Evolutionary conservation across 2,329 filamentous ascomycete genomes (phyloP), one percentile per base, ranked within the genome.

Genomic region (Exophiala bonariae): DNA sequence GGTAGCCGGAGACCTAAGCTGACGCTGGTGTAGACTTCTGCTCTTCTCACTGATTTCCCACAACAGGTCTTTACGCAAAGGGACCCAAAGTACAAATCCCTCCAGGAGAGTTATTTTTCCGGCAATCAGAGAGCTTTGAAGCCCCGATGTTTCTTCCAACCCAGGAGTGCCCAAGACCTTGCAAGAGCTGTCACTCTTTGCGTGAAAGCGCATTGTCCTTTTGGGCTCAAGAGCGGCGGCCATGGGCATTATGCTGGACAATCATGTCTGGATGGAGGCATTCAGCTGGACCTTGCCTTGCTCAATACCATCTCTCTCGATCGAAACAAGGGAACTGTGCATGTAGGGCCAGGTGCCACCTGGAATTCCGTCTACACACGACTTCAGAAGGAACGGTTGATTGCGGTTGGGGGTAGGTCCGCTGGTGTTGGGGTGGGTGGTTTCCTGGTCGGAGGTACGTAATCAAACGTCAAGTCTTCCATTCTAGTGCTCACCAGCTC

Each of bases 121-220:
- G 39, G 20, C 10, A 41, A 16, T 6, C 39, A 16, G 26, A 41
- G 31, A 41, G 39, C 14, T 20, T 14, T 41, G 14, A 28, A n/a
- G 26, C 39, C 39, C 7, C 20, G 39, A 19, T 41, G 39, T 32
- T 41, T 41, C 26, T 41, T 41, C 26, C 39, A 41, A 16, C 39
- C 39, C 8, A 13, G 8, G 16, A 41, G 26, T 11, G 26, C 39
- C 11, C 22, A 20, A 4, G 39, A 41, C 16, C 22, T 41, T 17
- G 39, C 22, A 8, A 16, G 10, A n/a, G 39, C 39, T 17, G 26
- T 41, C 20, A 14, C 39, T 3, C 22, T 41, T 7, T 41, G 39
- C 31, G 39, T 20, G 13, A 31, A 31, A 19, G 14, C 39, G 14
- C 39, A 41, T 16, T 30, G 39, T 17, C 39, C 23, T 13, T 41